Evolutionary conservation across 768 basidiomycete genomes (phyloP).

Genomic region (Termitomyces sp.): DNA sequence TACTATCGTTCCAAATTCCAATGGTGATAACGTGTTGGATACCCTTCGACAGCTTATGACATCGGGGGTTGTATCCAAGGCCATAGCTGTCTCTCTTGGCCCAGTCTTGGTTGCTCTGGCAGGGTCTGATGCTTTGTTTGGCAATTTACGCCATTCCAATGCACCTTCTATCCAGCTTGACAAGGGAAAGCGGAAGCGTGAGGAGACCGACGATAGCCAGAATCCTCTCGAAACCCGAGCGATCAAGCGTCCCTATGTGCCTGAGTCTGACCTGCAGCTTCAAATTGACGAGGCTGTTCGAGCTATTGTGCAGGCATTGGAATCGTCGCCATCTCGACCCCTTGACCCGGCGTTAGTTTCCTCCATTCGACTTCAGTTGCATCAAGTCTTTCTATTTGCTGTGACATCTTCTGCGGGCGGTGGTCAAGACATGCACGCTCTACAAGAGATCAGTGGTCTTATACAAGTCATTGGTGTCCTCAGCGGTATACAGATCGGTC

Average conservation of each 20-base stretch:
- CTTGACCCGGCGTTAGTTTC: conserved; percentile 58
- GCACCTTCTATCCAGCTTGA: conserved; percentile 59
- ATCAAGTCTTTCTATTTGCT: conserved; percentile 76
- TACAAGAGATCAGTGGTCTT: conserved; percentile 78
- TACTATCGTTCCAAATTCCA: conserved; percentile 42
- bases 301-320: conserved; percentile 48
- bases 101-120: conserved; percentile 63
- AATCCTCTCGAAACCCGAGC: conserved; percentile 25
- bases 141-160: conserved; percentile 59
- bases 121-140: conserved; percentile 62
- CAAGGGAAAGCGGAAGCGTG: conserved; percentile 75
- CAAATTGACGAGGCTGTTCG: conserved; percentile 62
- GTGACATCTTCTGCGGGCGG: conserved; percentile 61
- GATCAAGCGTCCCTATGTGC: conserved; percentile 43
- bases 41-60: conserved; percentile 47
- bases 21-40: conserved; percentile 51
- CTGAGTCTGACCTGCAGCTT: conserved; percentile 44
- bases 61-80: conserved; percentile 46
- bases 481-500: conserved; percentile 68
- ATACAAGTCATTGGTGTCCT: conserved; percentile 82
- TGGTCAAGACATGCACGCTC: conserved; percentile 48
- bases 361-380: conserved; percentile 69
- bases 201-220: conserved; percentile 42
- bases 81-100: conserved; percentile 53
- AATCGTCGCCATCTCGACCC: conserved; percentile 33